phyloP scores from a whole-genome alignment of 2,329 filamentous ascomycete genomes.

The Huntiella decipiens region DNA sequence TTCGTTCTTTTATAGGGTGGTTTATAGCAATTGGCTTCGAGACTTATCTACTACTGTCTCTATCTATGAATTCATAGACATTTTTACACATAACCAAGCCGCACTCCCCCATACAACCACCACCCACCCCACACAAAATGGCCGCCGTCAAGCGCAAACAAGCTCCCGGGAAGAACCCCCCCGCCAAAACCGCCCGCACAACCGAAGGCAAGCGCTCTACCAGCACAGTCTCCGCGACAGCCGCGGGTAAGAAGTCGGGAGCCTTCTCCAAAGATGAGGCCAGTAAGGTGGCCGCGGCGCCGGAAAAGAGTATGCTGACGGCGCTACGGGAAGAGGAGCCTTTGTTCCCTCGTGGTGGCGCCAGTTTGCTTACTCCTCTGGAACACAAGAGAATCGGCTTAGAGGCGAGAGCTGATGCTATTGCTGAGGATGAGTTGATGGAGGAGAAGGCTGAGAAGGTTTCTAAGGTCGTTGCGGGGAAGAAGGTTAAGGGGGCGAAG shows the following conservation, averaged over 20 bases:
- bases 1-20: too few relatives aligned
- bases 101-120: background rate
- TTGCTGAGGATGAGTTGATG: slow-evolving; percentile 49
- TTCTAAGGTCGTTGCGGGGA: slow-evolving; percentile 1
- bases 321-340: slow-evolving; percentile 59
- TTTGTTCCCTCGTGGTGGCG: slow-evolving; percentile 82
- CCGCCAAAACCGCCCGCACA: slow-evolving; percentile 29
- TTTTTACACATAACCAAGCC: too few relatives aligned
- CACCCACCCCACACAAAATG: slow-evolving; percentile 20
- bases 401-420: slow-evolving; percentile 76
- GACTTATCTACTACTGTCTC: too few relatives aligned
- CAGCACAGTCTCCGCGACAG: slow-evolving; percentile 7
- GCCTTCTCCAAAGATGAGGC: slow-evolving; percentile 17
- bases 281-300: slow-evolving; percentile 17
- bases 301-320: slow-evolving; percentile 24
- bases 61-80: too few relatives aligned
- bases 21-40: too few relatives aligned
- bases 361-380: slow-evolving; percentile 72
- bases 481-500: slow-evolving; percentile 14
- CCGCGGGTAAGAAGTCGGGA: slow-evolving; percentile 16
- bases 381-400: slow-evolving; percentile 94
- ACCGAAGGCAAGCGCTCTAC: slow-evolving; percentile 19
- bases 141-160: slow-evolving; percentile 39
- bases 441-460: slow-evolving; percentile 5
- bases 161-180: slow-evolving; percentile 30